These are phyloP conservation scores for Microbotryum scabiosae DNA, from an alignment of 1,284 basidiomycete genomes.

Conservation along the genomic window DNA sequence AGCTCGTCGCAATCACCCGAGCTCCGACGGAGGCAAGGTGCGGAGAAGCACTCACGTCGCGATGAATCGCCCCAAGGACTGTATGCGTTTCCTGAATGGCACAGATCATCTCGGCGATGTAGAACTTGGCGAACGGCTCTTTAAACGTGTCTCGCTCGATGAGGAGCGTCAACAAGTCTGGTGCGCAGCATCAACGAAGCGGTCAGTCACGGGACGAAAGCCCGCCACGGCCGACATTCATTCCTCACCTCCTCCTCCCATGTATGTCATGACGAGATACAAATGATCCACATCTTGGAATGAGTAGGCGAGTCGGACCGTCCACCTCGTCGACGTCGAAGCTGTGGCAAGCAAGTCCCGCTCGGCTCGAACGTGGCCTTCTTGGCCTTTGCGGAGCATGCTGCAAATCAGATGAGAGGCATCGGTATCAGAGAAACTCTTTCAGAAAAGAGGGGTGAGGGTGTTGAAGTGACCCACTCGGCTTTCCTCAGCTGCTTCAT, in stretches of 20 bases:
- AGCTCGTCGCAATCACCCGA: too few species aligned
- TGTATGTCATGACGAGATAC: constrained; percentile 57
- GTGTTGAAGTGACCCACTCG: constrained; percentile 44
- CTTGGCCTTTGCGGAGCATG: constrained; percentile 96
- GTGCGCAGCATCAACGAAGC: constrained; percentile 45
- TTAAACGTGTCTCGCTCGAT: constrained; percentile 90
- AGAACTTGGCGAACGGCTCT: constrained; percentile 88
- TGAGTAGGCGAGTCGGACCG: constrained; percentile 80
- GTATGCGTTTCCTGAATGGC: constrained; percentile 88
- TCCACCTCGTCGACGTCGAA: constrained; percentile 61
- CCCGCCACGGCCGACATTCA: neutral
- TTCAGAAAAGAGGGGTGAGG: neutral
- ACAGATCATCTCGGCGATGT: constrained; percentile 96
- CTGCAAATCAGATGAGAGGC: neutral
- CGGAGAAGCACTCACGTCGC: constrained; percentile 72
- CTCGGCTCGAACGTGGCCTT: constrained; percentile 87
- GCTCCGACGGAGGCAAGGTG: too few species aligned
- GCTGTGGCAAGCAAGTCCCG: constrained; percentile 63
- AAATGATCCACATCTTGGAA: constrained; percentile 85
- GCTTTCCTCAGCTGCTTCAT: constrained; percentile 97
- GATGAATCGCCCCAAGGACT: constrained; percentile 82
- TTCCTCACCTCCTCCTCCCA: constrained; percentile 43
- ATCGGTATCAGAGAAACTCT: too few species aligned
- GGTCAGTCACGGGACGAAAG: too few species aligned
- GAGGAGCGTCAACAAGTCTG: constrained; percentile 87